A percentile compares a stretch with the other conserved stretches of the same genome.
Conservation (phyloP, 257 asterid species). For the Capsicum rhomboideum region DNA sequence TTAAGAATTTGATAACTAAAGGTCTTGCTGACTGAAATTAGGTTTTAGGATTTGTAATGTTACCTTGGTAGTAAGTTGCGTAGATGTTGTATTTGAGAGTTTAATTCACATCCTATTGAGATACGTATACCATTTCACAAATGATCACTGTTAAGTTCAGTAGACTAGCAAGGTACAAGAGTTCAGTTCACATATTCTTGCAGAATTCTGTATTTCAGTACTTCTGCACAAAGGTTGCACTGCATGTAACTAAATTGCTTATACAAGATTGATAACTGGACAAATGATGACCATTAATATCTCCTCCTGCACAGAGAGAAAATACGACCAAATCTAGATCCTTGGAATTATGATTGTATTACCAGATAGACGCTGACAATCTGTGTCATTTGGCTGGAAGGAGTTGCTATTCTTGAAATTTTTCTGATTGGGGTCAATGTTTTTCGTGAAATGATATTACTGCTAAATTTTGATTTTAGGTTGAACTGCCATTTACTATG, state of each 20-base stretch:
- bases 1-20: neutral
- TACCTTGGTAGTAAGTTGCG: neutral
- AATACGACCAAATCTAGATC: neutral
- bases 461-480: neutral
- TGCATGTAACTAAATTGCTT: neutral
- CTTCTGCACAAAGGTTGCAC: neutral
- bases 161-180: neutral
- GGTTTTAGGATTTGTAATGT: neutral
- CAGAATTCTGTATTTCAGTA: neutral
- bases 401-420: neutral
- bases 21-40: neutral
- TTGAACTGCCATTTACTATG: neutral
- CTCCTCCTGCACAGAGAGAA: neutral
- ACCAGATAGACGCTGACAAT: neutral
- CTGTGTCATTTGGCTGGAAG: neutral
- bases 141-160: neutral
- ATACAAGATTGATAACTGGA: neutral
- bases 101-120: neutral
- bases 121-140: neutral
- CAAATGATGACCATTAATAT: neutral
- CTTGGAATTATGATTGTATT: neutral
- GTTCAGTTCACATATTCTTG: neutral
- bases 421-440: neutral
- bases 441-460: neutral
- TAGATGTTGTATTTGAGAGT: neutral